These are phyloP conservation scores for Teratosphaeria gauchensis DNA, from an alignment of 2,329 filamentous ascomycete genomes.

Conservation along the genomic window DNA sequence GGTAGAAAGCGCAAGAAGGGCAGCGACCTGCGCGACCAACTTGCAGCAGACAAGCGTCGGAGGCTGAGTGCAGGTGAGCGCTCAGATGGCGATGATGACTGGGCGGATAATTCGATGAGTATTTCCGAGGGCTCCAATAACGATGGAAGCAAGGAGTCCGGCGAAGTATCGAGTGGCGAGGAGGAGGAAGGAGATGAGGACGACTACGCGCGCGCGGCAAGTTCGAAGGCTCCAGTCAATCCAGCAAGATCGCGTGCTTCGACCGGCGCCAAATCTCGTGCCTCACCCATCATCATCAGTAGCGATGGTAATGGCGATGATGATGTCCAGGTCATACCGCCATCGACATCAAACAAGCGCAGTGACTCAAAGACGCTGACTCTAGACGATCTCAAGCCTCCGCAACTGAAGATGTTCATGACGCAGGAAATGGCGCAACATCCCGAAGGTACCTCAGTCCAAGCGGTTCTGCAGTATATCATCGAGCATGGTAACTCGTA, in stretches of 20 bases:
- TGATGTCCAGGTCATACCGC: neutral
- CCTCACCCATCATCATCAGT: neutral
- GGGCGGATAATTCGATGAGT: neutral
- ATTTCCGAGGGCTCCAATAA: neutral
- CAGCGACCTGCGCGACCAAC: neutral
- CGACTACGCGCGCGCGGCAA: neutral
- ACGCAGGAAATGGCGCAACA: neutral
- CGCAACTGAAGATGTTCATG: neutral
- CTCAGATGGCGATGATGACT: neutral
- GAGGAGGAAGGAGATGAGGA: neutral
- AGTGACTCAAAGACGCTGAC: neutral
- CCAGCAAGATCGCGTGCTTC: neutral
- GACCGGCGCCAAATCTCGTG: neutral
- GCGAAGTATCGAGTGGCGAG: neutral
- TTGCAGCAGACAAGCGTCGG: neutral
- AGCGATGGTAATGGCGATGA: neutral
- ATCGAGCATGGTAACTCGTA: neutral
- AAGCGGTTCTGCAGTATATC: neutral
- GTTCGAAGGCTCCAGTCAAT: neutral
- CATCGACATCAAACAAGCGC: neutral
- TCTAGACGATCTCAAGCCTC: neutral
- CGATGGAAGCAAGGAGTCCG: neutral
- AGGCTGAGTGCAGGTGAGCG: neutral
- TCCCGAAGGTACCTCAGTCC: neutral
- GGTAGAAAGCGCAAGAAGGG: conserved; percentile 1